phyloP scores from a whole-genome alignment of 306 rosid genomes.

The Casuarina equisetifolia region DNA sequence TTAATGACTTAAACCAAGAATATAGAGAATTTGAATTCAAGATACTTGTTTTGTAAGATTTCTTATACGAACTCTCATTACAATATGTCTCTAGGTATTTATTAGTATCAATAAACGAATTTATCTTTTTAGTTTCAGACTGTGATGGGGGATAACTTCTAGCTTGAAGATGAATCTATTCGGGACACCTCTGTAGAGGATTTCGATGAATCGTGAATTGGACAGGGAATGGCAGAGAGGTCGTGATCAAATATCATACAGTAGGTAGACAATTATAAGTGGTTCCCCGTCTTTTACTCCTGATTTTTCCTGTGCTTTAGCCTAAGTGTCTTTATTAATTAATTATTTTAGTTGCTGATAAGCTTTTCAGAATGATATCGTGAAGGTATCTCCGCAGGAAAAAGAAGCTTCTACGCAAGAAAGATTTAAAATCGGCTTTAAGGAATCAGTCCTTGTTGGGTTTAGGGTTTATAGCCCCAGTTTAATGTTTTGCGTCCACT shows the following conservation, averaged over 20 bases:
- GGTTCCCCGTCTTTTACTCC: constrained; percentile 7
- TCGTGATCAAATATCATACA: constrained; percentile 62
- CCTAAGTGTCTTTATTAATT: constrained; percentile 3
- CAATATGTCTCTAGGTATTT: too few relatives aligned
- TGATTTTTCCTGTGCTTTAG: neutral
- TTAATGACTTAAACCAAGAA: too few relatives aligned
- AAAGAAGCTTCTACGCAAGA: constrained; percentile 81
- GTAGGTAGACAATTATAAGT: constrained; percentile 33
- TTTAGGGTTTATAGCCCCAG: too few relatives aligned
- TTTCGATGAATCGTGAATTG: constrained; percentile 46
- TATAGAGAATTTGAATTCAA: too few relatives aligned
- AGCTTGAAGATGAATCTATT: constrained; percentile 33
- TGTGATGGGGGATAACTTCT: constrained; percentile 39
- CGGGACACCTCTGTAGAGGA: constrained; percentile 56
- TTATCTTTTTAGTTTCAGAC: constrained; percentile 37
- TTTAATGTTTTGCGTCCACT: too few relatives aligned
- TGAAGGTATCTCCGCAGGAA: constrained; percentile 73
- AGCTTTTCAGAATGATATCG: constrained; percentile 64
- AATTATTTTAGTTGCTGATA: neutral
- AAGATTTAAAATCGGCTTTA: constrained; percentile 81
- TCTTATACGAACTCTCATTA: too few relatives aligned
- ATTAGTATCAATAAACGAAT: constrained; percentile 18
- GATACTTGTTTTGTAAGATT: neutral
- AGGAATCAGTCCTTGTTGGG: constrained; percentile 60
- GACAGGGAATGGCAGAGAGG: constrained; percentile 77